Evolutionary conservation across 352 stramenopile species (phyloP), one percentile per base, ranked within the genome.

Genomic region (Phytophthora aleatoria): DNA sequence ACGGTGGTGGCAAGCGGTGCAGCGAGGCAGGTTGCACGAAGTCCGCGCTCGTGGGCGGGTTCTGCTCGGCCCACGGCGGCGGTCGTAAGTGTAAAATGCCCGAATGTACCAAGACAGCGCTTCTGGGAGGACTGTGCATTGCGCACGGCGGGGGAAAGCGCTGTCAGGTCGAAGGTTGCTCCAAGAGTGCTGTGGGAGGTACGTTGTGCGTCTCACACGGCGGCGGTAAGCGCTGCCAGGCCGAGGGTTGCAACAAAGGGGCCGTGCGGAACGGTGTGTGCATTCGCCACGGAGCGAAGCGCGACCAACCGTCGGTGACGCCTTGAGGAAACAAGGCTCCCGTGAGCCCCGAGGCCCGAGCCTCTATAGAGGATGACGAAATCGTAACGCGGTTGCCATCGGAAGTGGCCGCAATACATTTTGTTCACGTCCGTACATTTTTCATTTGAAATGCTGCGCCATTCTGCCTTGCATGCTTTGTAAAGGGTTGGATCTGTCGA

Each of bases 251-350:
- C 79, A 87, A 79, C 73, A 95, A 95, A 41, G 82, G 86, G 4
- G 87, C 87, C 7, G 85, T 95, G 12, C 85, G 83, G 43, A 89
- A 92, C 57, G 87, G 87, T 16, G 80, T 93, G n/a, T 95, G 87
- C 76, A 95, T 96, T 68, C 85, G 85, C 57, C 85, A 95, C 47
- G 85, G 84, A 38, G 83, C 82, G 48, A 91, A 91, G 74, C 82
- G 82, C 50, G 80, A 91, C 49, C 61, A 69, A 33, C 16, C 47
- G 35, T 73, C 52, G 58, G 36, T 54, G 45, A 61, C 59, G 33
- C 69, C 64, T 26, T 76, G 62, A 50, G 67, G n/a, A 63, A 61
- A 28, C 27, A 52, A 41, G 47, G 39, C 43, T 61, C 24, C 36
- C 20, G 55, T 33, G 38, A 59, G 48, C 61, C 31, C 16, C 3